phyloP scores from a whole-genome alignment of 2,329 filamentous ascomycete species.

The Cladophialophora exuberans region DNA sequence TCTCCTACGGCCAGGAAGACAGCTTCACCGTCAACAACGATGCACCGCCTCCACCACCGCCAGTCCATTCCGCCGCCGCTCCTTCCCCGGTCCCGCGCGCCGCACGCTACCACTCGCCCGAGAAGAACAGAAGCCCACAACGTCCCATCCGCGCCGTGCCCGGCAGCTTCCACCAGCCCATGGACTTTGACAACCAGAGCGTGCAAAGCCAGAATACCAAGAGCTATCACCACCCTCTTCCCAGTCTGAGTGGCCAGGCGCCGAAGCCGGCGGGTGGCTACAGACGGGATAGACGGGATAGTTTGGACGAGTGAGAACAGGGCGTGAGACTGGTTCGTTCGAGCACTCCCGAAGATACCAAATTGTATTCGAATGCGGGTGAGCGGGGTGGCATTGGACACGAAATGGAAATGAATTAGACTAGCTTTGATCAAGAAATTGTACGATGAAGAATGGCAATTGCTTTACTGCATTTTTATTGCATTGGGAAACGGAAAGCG shows the following conservation, averaged over 20 bases:
- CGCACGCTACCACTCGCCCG: slow-evolving; percentile 23
- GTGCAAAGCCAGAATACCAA: slow-evolving; percentile 48
- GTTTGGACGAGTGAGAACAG: slow-evolving; percentile 31
- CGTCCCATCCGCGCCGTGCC: slow-evolving; percentile 35
- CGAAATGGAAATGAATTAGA: too few species aligned
- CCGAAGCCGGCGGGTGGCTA: slow-evolving; percentile 26
- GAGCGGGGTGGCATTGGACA: too few species aligned
- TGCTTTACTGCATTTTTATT: too few species aligned
- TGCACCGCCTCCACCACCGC: slow-evolving; percentile 14
- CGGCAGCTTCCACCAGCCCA: slow-evolving; percentile 48
- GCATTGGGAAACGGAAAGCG: too few species aligned
- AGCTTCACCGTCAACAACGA: slow-evolving; percentile 29
- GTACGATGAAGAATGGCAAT: too few species aligned
- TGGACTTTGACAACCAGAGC: slow-evolving; percentile 47
- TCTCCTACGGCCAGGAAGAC: slow-evolving; percentile 31
- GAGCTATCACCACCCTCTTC: slow-evolving; percentile 61
- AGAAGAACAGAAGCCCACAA: slow-evolving; percentile 24
- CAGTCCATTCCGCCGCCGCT: slow-evolving; percentile 10
- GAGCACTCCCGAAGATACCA: too few species aligned
- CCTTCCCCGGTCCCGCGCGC: slow-evolving; percentile 22
- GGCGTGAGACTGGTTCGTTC: background rate
- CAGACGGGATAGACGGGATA: slow-evolving; percentile 29
- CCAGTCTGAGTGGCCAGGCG: slow-evolving; percentile 45
- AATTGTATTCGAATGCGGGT: too few species aligned
- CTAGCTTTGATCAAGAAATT: too few species aligned